Base-by-base conservation (phyloP, 1,284 basidiomycete genomes). In the Serendipita sp. region DNA sequence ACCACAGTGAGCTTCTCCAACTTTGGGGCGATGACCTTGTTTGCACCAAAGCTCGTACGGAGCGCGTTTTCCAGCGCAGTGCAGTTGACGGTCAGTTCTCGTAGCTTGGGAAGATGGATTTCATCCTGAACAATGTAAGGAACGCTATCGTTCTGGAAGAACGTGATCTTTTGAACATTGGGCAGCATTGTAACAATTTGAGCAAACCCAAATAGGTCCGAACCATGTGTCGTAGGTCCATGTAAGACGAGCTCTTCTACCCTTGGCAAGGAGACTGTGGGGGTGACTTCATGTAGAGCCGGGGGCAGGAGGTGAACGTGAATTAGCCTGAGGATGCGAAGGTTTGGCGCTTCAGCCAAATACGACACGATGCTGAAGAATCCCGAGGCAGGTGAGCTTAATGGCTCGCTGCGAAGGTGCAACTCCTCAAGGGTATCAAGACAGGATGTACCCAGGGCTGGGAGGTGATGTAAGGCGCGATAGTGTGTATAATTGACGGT, bases 401-500 rank as follows among this genome's bases (percentile, higher is more conserved):
- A 8, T 10, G 53, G 53, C 32, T 58, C 53, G 17, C 29, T 32
- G 4, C 53, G 53, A 58, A 58, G 53, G n/a, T 58, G 53, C 15
- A 58, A 32, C 32, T 58, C 53, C 17, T 58, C 53, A 10, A 58
- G 53, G 4, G 53, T 58, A n/a, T 58, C 53, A 10, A 58, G 53
- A 32, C 32, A 30, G 22, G 22, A 4, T 34, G 53, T 58, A 32
- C 53, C 53, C 29, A 58, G 34, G 15, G 32, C 32, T 32, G 53
- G 53, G 4, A 58, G 29, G 29, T 34, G 32, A 32, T 58, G 53
- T 5, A 58, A n/a, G 17, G 53, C 53, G 10, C 53, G 12, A 34
- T 58, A 58, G 32, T 58, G 53, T n/a, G 53, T 58, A 58, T 30
- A 58, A n/a, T 58, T 58, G 15, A 58, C 53, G 10, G 53, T 58